phyloP scores from a whole-genome alignment of 2,329 filamentous ascomycete genomes.

The Phialophora expanda region DNA sequence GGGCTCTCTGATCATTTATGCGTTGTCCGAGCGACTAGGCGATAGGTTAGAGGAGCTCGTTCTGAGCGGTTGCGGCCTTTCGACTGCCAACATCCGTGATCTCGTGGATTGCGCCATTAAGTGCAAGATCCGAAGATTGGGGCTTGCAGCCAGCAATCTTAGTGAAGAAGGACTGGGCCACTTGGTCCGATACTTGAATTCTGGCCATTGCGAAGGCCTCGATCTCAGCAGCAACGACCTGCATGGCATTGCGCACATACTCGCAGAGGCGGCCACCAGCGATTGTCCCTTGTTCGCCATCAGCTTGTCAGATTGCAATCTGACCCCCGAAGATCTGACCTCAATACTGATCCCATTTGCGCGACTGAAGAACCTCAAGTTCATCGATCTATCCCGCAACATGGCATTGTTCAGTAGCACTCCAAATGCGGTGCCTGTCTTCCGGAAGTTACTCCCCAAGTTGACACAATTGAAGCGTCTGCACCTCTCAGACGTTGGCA shows the following conservation, averaged over 20 bases:
- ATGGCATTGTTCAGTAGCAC: constrained; percentile 74
- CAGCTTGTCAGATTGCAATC: constrained; percentile 82
- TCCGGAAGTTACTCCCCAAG: constrained; percentile 84
- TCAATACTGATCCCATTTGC: constrained; percentile 75
- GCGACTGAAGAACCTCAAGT: constrained; percentile 74
- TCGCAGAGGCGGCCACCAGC: constrained; percentile 59
- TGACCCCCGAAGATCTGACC: constrained; percentile 74
- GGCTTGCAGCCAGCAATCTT: constrained; percentile 81
- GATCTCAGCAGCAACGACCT: constrained; percentile 87
- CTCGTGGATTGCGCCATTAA: constrained; percentile 83
- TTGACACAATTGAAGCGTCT: constrained; percentile 79
- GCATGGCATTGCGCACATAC: constrained; percentile 50
- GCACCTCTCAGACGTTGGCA: constrained; percentile 81
- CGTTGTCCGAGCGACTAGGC: constrained; percentile 76
- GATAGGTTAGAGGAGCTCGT: constrained; percentile 82
- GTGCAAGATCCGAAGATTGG: constrained; percentile 77
- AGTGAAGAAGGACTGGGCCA: constrained; percentile 75
- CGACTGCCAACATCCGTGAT: constrained; percentile 70
- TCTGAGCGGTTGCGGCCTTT: constrained; percentile 77
- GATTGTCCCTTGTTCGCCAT: constrained; percentile 73
- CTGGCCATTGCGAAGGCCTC: constrained; percentile 80
- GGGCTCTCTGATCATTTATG: constrained; percentile 71
- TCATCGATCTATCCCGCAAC: constrained; percentile 92
- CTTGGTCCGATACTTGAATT: constrained; percentile 75
- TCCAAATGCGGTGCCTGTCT: constrained; percentile 73